Conservation (phyloP, 768 basidiomycete genomes). For the Termitomyces sp. region DNA sequence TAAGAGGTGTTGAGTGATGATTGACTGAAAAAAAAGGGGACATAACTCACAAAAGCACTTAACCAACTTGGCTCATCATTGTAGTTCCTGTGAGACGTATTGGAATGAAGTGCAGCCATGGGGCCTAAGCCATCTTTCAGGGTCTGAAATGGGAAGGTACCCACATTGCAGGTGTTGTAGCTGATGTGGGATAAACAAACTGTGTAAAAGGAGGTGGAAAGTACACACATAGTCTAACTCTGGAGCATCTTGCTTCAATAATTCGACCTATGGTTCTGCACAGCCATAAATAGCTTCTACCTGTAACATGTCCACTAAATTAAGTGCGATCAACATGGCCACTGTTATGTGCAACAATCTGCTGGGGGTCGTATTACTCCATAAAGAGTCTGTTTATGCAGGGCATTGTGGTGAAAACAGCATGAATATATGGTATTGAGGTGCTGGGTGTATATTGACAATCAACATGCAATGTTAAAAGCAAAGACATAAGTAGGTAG, state of each 20-base stretch:
- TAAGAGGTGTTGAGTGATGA: background rate
- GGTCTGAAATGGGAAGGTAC: constrained; percentile 76
- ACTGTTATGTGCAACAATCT: constrained; percentile 65
- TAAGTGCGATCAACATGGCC: constrained; percentile 67
- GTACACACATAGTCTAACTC: constrained; percentile 76
- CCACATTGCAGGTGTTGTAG: constrained; percentile 68
- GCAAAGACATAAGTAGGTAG: no score
- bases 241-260: constrained; percentile 81
- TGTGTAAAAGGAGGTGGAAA: no score
- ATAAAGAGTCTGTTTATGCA: no score
- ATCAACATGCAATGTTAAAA: no score
- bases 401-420: no score
- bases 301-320: constrained; percentile 30
- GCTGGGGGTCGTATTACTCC: constrained; percentile 76
- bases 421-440: no score
- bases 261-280: constrained; percentile 51
- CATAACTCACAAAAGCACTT: constrained; percentile 56
- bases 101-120: constrained; percentile 52
- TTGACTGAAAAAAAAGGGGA: constrained; percentile 20
- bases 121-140: constrained; percentile 46
- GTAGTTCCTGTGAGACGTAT: constrained; percentile 42
- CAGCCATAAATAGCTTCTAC: constrained; percentile 34
- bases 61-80: constrained; percentile 68
- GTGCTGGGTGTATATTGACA: no score
- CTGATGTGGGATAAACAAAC: constrained; percentile 22